Conservation (phyloP, 2,329 filamentous ascomycete genomes). For the Ceratocystis cubensis region DNA sequence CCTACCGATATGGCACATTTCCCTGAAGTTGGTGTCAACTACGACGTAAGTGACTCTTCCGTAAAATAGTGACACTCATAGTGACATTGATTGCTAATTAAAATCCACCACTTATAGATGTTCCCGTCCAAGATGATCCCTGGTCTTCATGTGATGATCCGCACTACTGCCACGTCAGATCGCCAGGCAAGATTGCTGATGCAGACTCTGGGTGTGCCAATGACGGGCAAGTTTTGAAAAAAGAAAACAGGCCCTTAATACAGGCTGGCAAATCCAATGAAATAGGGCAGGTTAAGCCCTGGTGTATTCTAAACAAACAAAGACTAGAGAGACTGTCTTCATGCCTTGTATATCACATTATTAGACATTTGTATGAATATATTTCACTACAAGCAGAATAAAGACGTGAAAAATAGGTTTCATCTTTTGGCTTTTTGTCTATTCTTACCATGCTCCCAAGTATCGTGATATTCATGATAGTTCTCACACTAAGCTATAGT, state of each 20-base stretch:
- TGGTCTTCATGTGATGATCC: slow-evolving; percentile 68
- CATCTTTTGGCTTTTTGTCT: slow-evolving; percentile 4
- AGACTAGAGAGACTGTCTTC: not conserved
- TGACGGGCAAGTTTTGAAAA: slow-evolving; percentile 21
- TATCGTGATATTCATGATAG: not conserved
- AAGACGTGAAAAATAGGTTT: not conserved
- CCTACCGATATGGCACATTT: slow-evolving; percentile 68
- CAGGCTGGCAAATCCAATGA: not conserved
- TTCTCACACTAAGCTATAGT: slow-evolving; percentile 42
- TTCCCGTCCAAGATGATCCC: slow-evolving; percentile 63
- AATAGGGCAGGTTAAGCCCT: not conserved
- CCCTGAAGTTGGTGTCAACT: slow-evolving; percentile 90
- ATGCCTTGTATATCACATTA: slow-evolving; percentile 20
- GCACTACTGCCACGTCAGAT: slow-evolving; percentile 75
- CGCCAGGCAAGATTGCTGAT: slow-evolving; percentile 65
- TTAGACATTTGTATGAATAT: slow-evolving; percentile 11
- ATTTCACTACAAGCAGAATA: not conserved
- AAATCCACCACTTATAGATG: slow-evolving; percentile 32
- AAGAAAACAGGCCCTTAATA: not conserved
- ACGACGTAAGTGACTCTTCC: slow-evolving; percentile 56
- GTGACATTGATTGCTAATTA: slow-evolving; percentile 19
- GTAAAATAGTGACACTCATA: not conserved
- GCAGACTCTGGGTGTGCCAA: slow-evolving; percentile 51
- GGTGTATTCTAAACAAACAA: not conserved
- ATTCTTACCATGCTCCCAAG: not conserved